phyloP scores from a whole-genome alignment of 208 protist genomes.

The Trypanosoma theileri region DNA sequence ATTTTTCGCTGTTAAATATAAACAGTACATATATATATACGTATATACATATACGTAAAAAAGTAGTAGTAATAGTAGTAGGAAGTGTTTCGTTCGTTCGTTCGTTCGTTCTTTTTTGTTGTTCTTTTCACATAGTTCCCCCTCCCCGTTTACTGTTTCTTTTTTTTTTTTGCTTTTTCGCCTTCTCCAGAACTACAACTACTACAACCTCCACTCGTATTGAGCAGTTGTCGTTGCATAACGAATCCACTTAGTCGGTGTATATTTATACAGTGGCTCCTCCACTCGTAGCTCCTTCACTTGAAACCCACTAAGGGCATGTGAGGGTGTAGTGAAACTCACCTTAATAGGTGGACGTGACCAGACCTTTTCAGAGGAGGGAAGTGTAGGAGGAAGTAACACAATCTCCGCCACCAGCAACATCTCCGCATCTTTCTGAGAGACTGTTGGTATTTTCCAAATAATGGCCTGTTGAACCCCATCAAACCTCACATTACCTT shows the following conservation, averaged over 20 bases:
- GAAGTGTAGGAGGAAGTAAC: constrained; percentile 77
- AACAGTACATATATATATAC: constrained; percentile 11
- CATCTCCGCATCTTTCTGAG: constrained; percentile 67
- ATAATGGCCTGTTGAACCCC: constrained; percentile 87
- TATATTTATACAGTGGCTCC: constrained; percentile 79
- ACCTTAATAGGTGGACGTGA: constrained; percentile 95
- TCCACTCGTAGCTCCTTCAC: constrained; percentile 94
- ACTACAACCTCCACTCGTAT: constrained; percentile 95
- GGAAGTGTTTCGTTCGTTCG: too few relatives aligned
- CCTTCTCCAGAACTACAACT: neutral
- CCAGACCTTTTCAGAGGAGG: constrained; percentile 81
- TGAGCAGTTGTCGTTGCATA: constrained; percentile 97
- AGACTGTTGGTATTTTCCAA: constrained; percentile 89
- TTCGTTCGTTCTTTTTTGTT: too few relatives aligned
- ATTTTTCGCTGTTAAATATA: neutral
- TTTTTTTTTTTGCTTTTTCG: constrained; percentile 2
- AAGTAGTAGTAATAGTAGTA: too few relatives aligned
- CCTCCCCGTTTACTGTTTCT: neutral
- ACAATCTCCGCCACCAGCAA: constrained; percentile 92
- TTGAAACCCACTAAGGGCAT: constrained; percentile 95
- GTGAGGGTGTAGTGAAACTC: constrained; percentile 94
- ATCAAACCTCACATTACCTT: constrained; percentile 92
- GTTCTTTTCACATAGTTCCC: neutral
- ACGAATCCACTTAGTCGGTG: constrained; percentile 97
- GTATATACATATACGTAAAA: constrained; percentile 15